These are phyloP conservation scores for Neodidymelliopsis sp. DNA, from an alignment of 2,329 filamentous ascomycete genomes.

Conservation along the genomic window DNA sequence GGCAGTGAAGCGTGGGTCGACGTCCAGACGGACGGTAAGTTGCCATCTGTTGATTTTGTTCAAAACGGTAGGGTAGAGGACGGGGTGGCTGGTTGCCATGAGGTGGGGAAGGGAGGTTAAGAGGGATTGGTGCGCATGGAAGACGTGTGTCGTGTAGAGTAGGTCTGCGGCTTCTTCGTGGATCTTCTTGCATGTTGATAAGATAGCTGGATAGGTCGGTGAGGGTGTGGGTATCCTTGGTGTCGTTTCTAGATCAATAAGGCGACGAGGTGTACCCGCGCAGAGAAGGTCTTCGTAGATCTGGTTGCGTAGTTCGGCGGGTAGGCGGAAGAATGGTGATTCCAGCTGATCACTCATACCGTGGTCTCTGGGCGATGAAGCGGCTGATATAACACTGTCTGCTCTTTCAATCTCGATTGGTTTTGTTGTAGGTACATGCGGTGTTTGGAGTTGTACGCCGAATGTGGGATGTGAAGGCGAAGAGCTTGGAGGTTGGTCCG, in stretches of 20 bases:
- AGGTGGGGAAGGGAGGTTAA: constrained; percentile 56
- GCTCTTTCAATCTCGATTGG: constrained; percentile 8
- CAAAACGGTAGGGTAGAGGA: constrained; percentile 43
- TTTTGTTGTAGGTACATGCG: constrained; percentile 12
- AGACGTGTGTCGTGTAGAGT: constrained; percentile 59
- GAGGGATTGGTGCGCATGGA: constrained; percentile 58
- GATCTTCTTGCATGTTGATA: constrained; percentile 52
- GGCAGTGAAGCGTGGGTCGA: constrained; percentile 55
- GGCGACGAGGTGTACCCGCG: constrained; percentile 20
- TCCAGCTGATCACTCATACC: constrained; percentile 19
- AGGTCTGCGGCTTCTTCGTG: constrained; percentile 53
- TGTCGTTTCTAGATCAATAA: constrained; percentile 12
- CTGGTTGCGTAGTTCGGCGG: constrained; percentile 68
- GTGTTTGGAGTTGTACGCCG: constrained; percentile 12
- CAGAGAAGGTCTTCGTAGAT: constrained; percentile 57
- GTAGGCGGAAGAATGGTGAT: constrained; percentile 55
- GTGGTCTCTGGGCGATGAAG: constrained; percentile 1
- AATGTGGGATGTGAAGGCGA: constrained; percentile 17
- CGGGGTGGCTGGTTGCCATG: constrained; percentile 43
- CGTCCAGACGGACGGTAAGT: constrained; percentile 58
- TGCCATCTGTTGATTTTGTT: constrained; percentile 54
- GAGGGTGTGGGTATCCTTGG: constrained; percentile 14
- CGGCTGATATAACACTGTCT: constrained; percentile 10
- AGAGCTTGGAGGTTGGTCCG: constrained; percentile 9
- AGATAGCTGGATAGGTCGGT: constrained; percentile 49